phyloP scores from a whole-genome alignment of 208 protist species.

The Porcisia hertigi region DNA sequence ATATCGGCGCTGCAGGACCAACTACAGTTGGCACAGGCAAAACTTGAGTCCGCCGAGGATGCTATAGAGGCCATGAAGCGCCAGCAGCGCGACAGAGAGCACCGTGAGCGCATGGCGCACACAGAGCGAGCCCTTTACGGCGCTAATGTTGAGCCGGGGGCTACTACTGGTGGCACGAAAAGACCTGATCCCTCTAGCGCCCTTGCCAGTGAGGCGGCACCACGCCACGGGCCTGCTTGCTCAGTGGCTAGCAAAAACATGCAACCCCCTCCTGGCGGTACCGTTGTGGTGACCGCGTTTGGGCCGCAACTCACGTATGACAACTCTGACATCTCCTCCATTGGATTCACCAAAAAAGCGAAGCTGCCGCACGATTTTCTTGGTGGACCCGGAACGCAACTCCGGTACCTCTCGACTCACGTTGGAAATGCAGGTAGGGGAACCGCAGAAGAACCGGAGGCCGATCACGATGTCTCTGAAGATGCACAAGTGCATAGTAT shows the following conservation, averaged over 20 bases:
- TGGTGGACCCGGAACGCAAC: conserved; percentile 36
- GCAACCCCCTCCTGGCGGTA: conserved; percentile 32
- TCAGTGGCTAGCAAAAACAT: not conserved
- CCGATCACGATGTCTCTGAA: conserved; percentile 29
- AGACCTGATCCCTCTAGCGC: not conserved
- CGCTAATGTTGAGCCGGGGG: not conserved
- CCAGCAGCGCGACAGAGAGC: conserved; percentile 43
- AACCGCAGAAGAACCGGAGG: conserved; percentile 2
- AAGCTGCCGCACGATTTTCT: conserved; percentile 60
- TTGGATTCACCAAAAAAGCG: conserved; percentile 51
- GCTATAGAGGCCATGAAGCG: conserved; percentile 41
- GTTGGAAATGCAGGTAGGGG: not conserved
- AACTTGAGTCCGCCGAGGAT: conserved; percentile 51
- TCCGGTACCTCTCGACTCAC: conserved; percentile 17
- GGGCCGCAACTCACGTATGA: conserved; percentile 69
- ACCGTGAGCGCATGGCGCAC: conserved; percentile 35
- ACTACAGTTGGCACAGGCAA: conserved; percentile 36
- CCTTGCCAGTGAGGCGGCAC: not conserved
- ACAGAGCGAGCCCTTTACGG: conserved; percentile 26
- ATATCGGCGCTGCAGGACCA: conserved; percentile 45
- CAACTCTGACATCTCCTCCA: conserved; percentile 75
- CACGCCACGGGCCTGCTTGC: not conserved
- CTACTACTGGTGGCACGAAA: not conserved
- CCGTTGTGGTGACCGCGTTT: conserved; percentile 44
- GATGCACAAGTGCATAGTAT: conserved; percentile 47